A percentile compares a stretch with the other conserved stretches of the same genome.
Conservation (phyloP, 441 rosid species). For the Adansonia grandidieri region DNA sequence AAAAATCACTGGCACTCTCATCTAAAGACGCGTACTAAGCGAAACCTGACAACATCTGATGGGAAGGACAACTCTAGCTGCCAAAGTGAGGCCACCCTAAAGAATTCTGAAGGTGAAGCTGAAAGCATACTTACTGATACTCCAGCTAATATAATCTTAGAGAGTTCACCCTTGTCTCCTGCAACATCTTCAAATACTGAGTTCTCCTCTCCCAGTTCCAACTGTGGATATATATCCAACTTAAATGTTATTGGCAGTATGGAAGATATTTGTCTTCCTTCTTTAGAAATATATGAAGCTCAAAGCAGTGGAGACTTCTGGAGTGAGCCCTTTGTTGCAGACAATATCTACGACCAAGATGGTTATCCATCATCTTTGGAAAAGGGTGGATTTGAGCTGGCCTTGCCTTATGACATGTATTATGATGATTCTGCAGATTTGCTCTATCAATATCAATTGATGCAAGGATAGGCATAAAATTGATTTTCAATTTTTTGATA, state of each 20-base stretch:
- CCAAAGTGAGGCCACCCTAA: neutral
- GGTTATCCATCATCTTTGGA: neutral
- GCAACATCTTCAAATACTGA: slow-evolving; percentile 17
- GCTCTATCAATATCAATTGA: neutral
- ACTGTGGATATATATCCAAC: slow-evolving; percentile 4
- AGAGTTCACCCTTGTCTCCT: slow-evolving; percentile 42
- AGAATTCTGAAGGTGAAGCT: neutral
- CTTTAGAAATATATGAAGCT: neutral
- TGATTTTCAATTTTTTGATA: too few species aligned
- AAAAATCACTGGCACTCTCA: slow-evolving; percentile 50
- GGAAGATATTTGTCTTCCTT: slow-evolving; percentile 9
- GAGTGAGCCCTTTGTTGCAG: slow-evolving; percentile 50
- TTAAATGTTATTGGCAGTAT: neutral
- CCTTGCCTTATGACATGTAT: slow-evolving; percentile 14
- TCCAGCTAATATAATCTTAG: slow-evolving; percentile 29
- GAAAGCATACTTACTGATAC: neutral
- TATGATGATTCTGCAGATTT: slow-evolving; percentile 22
- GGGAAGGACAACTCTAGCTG: neutral
- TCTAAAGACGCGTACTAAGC: slow-evolving; percentile 34
- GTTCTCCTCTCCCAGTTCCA: slow-evolving; percentile 9
- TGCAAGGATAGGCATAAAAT: slow-evolving; percentile 24
- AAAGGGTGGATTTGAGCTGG: neutral
- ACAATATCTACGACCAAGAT: slow-evolving; percentile 19
- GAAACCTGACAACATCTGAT: neutral
- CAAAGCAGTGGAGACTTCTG: slow-evolving; percentile 43